Conservation (phyloP, 2,329 filamentous ascomycete genomes). For the Trichocomaceae sp. region DNA sequence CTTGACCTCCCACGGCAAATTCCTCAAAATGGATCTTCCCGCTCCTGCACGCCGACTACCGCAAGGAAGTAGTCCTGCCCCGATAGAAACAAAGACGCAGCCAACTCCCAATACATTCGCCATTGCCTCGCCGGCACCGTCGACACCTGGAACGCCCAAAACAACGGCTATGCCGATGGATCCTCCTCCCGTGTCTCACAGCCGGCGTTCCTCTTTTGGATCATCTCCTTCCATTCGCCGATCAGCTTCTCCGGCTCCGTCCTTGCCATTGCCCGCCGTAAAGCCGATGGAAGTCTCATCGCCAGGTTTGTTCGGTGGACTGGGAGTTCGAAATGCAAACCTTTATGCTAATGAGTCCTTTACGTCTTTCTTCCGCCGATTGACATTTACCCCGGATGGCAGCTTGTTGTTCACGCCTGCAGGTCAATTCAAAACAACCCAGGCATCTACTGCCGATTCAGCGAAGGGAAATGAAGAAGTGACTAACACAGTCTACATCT, state of each 20-base stretch:
- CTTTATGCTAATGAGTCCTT: constrained; percentile 96
- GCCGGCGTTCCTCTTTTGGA: constrained; percentile 86
- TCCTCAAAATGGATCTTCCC: constrained; percentile 91
- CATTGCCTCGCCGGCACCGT: constrained; percentile 76
- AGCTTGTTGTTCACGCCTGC: constrained; percentile 90
- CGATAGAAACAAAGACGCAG: constrained; percentile 55
- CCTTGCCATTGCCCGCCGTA: constrained; percentile 86
- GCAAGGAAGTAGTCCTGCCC: constrained; percentile 80
- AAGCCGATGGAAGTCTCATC: constrained; percentile 91
- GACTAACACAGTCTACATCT: constrained; percentile 97
- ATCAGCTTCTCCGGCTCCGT: constrained; percentile 88
- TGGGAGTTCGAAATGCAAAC: constrained; percentile 73
- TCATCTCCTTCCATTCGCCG: constrained; percentile 70
- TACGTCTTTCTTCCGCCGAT: constrained; percentile 89
- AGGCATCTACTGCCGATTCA: constrained; percentile 59
- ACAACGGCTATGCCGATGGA: constrained; percentile 92
- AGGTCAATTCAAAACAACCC: constrained; percentile 83
- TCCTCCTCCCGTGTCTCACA: constrained; percentile 84
- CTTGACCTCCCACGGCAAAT: constrained; percentile 67
- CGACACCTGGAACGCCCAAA: constrained; percentile 87
- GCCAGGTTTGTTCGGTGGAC: constrained; percentile 54
- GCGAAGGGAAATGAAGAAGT: constrained; percentile 73
- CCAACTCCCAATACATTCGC: constrained; percentile 29
- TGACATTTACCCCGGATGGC: constrained; percentile 93
- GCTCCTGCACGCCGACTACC: constrained; percentile 79